Evolutionary conservation across 1,284 basidiomycete species (phyloP), one percentile per base, ranked within the genome.

Genomic region (Apiotrichum veenhuisii): DNA sequence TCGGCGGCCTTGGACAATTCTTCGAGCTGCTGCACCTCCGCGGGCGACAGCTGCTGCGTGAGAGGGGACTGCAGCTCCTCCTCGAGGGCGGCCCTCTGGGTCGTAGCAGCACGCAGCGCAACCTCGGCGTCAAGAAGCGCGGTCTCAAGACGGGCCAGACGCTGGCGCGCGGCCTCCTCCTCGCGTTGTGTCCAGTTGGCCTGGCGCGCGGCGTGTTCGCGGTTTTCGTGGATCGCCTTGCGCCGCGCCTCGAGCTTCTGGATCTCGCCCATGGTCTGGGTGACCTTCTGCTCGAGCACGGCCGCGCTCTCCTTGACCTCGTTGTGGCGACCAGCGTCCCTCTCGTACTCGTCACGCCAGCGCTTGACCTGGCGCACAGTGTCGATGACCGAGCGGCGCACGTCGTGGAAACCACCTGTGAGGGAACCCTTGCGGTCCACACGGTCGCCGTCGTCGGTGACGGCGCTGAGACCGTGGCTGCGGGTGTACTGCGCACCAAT

Each of bases 381-480:
- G 68, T 98, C 94, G 42, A 98, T 85, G 12, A 95, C 85, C 7
- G 91, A 95, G 41, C 90, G 83, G 8, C 89, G 84, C 23, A 92
- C 82, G 74, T 98, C 95, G 75, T 98, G 91, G 77, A 89, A 98
- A 3, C 96, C 96, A 64, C 96, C 96, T 0, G 93, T 96, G 40
- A 98, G 78, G 0, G 94, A 87, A 65, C 96, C 96, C 73, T 95
- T 97, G 54, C 94, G 85, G 74, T 98, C 95, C 42, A 96, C 93
- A 70, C 93, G 93, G 80, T 99, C 96, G 53, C 96, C 96, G 64
- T 97, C 94, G 42, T 97, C 83, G 5, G 96, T 98, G 75, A 98
- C 97, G 11, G 92, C 94, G 76, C 96, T 98, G 71, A 98, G 87
- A 5, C 87, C 87, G 72, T 98, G 92, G 66, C 87, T 89, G 70